Percentiles rank a stretch among this genome's conserved stretches.
These are phyloP conservation scores for Coprinellus micaceus DNA, from an alignment of 768 basidiomycete species.

Conservation along the genomic window DNA sequence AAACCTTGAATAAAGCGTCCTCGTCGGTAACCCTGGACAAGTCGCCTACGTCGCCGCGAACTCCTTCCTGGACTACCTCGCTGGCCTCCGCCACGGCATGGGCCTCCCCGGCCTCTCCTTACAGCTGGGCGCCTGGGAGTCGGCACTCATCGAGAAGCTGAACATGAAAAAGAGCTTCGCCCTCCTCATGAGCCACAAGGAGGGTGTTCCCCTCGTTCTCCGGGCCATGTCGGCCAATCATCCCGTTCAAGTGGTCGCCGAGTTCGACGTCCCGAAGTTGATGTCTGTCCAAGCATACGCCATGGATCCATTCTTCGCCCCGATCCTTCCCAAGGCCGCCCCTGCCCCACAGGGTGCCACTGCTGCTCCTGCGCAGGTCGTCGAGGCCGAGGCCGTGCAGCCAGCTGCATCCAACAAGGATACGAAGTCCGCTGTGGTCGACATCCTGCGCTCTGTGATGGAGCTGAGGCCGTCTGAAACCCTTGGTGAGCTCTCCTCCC, in stretches of 20 bases:
- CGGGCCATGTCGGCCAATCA: constrained; percentile 21
- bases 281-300: constrained; percentile 17
- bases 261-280: constrained; percentile 19
- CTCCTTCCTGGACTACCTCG: constrained; percentile 28
- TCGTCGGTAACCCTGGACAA: constrained; percentile 27
- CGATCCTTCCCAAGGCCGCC: constrained; percentile 10
- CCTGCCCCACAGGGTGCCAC: constrained; percentile 7
- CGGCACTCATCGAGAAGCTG: constrained; percentile 19
- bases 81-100: constrained; percentile 22
- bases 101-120: constrained; percentile 26
- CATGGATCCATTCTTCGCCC: constrained; percentile 21
- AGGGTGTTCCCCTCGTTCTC: constrained; percentile 19
- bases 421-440: constrained; percentile 16
- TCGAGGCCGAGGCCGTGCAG: not conserved
- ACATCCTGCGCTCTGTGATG: constrained; percentile 24
- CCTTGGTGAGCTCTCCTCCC: constrained; percentile 21
- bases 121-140: constrained; percentile 30
- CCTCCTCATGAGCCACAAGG: constrained; percentile 17
- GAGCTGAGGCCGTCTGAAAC: constrained; percentile 25
- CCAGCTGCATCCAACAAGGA: constrained; percentile 10
- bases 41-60: constrained; percentile 27
- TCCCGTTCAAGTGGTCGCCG: constrained; percentile 21
- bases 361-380: constrained; percentile 1
- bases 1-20: constrained; percentile 17
- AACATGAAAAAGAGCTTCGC: constrained; percentile 21